These are phyloP conservation scores for Sporothrix schenckii DNA, from an alignment of 2,329 filamentous ascomycete species.

Conservation along the genomic window DNA sequence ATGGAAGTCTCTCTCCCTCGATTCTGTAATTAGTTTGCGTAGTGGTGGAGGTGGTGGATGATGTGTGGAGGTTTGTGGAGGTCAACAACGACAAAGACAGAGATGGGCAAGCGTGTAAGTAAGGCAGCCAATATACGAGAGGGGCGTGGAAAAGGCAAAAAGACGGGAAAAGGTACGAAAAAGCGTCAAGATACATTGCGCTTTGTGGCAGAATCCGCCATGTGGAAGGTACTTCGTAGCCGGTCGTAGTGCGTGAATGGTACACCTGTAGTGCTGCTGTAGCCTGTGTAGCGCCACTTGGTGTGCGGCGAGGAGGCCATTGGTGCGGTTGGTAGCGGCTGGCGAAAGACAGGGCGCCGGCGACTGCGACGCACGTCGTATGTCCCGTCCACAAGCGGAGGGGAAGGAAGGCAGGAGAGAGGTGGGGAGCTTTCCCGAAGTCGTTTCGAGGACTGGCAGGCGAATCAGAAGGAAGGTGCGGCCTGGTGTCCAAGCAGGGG, in stretches of 20 bases:
- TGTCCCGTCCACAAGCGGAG: slow-evolving; percentile 2
- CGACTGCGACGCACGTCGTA: not conserved
- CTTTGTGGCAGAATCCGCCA: not conserved
- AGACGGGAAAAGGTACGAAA: slow-evolving; percentile 8
- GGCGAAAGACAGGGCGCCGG: slow-evolving; percentile 7
- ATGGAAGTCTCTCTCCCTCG: slow-evolving; percentile 25
- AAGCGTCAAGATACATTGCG: not conserved
- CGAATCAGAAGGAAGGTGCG: slow-evolving; percentile 27
- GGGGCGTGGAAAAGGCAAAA: slow-evolving; percentile 15
- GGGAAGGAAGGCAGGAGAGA: not conserved
- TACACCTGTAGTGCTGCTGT: slow-evolving; percentile 19
- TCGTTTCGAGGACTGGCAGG: slow-evolving; percentile 26
- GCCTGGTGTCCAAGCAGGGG: not conserved
- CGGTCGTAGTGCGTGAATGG: slow-evolving; percentile 22
- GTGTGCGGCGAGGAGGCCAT: slow-evolving; percentile 12
- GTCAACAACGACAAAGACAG: slow-evolving; percentile 26
- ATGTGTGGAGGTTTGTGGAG: slow-evolving; percentile 30
- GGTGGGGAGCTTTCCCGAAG: slow-evolving; percentile 17
- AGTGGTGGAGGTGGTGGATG: slow-evolving; percentile 29
- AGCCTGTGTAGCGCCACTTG: slow-evolving; percentile 23
- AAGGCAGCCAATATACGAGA: slow-evolving; percentile 32
- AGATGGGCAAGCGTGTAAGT: slow-evolving; percentile 22
- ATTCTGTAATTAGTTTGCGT: slow-evolving; percentile 28
- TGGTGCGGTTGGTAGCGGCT: slow-evolving; percentile 18
- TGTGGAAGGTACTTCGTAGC: slow-evolving; percentile 7